Conservation (phyloP, 2,329 filamentous ascomycete species). For the Cryphonectria carpinicola region DNA sequence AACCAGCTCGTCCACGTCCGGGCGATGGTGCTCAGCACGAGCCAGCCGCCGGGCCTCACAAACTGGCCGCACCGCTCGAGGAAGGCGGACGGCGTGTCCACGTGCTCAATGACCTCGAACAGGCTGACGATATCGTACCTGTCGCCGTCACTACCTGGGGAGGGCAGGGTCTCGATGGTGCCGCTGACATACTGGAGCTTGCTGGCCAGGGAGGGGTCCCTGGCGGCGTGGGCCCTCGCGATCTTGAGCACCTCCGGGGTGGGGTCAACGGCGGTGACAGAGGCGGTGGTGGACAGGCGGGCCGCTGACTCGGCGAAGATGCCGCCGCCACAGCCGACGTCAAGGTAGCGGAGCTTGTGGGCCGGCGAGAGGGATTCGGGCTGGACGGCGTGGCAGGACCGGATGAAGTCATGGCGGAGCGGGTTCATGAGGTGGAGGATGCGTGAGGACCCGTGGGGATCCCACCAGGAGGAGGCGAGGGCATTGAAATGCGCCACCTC, state of each 20-base stretch:
- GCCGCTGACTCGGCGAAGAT: constrained; percentile 93
- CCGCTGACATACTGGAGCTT: constrained; percentile 76
- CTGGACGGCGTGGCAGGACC: constrained; percentile 66
- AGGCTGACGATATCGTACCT: constrained; percentile 81
- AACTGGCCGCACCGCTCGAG: constrained; percentile 73
- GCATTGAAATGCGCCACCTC: constrained; percentile 95
- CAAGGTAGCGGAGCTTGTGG: constrained; percentile 71
- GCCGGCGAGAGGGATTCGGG: constrained; percentile 40
- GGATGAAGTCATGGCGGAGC: constrained; percentile 90
- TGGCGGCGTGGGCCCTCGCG: constrained; percentile 74
- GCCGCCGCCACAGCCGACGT: constrained; percentile 93
- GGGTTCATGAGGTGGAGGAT: constrained; percentile 98
- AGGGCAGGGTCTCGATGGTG: constrained; percentile 71
- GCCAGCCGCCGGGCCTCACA: constrained; percentile 88
- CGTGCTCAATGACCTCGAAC: constrained; percentile 96
- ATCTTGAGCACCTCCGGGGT: constrained; percentile 74
- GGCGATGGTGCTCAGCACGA: constrained; percentile 90
- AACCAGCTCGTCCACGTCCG: constrained; percentile 87
- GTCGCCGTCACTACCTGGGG: constrained; percentile 42
- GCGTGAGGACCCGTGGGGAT: constrained; percentile 87
- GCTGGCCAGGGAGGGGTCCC: constrained; percentile 68
- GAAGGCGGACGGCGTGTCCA: constrained; percentile 75
- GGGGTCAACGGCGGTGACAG: constrained; percentile 79
- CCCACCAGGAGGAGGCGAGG: constrained; percentile 96
- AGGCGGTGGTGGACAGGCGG: constrained; percentile 63